A percentile compares a stretch with the other conserved stretches of the same genome.
phyloP scores from a whole-genome alignment of 1,284 basidiomycete genomes.

The Ceratobasidium sp. region DNA sequence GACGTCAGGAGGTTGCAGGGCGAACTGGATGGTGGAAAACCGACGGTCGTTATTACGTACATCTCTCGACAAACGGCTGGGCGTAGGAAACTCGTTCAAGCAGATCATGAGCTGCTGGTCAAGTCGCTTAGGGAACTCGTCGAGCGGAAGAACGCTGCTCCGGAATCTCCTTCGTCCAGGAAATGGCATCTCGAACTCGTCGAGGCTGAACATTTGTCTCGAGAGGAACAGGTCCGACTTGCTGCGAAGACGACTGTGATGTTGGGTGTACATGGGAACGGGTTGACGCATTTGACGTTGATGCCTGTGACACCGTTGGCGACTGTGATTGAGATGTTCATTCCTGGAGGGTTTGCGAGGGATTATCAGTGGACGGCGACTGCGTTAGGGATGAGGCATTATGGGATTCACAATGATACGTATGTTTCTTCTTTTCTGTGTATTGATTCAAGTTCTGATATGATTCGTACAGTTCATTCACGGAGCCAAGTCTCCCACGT shows the following conservation, averaged over 20 bases:
- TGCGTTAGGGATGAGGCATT: slow-evolving; percentile 59
- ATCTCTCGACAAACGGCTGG: no score
- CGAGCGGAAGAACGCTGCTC: no score
- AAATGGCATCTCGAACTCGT: slow-evolving; percentile 48
- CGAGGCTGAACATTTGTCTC: slow-evolving; percentile 46
- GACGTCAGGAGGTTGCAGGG: no score
- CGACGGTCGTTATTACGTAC: no score
- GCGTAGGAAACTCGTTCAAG: no score
- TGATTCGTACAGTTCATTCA: slow-evolving; percentile 48
- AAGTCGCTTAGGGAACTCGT: no score
- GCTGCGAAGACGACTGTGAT: slow-evolving; percentile 50
- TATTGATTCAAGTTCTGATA: background rate
- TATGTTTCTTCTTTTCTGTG: background rate
- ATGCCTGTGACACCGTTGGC: slow-evolving; percentile 45
- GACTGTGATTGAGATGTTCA: slow-evolving; percentile 51
- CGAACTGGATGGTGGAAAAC: no score
- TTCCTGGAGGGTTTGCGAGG: slow-evolving; percentile 48
- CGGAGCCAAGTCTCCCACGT: slow-evolving; percentile 58
- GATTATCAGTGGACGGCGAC: slow-evolving; percentile 53
- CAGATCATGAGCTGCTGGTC: no score
- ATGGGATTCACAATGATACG: slow-evolving; percentile 51
- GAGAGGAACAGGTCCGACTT: slow-evolving; percentile 48
- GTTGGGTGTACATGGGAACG: slow-evolving; percentile 52
- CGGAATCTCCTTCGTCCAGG: no score
- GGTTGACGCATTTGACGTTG: slow-evolving; percentile 49